These are phyloP conservation scores for Colletotrichum navitas DNA, from an alignment of 2,329 filamentous ascomycete species.

Conservation along the genomic window DNA sequence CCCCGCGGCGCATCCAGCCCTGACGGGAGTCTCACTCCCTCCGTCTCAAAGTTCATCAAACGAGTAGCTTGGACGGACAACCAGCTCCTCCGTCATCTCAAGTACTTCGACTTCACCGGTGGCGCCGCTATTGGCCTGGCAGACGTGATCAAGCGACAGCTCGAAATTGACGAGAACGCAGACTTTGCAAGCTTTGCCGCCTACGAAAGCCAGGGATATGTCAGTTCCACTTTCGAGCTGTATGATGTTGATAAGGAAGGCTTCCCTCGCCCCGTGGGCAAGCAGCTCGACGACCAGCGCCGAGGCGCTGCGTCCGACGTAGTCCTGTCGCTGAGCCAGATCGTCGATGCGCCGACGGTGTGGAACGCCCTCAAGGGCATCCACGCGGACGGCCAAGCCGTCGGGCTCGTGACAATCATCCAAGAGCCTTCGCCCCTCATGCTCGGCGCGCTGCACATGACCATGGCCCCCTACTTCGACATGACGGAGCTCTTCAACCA, in stretches of 20 bases:
- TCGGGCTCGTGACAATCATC: conserved; percentile 70
- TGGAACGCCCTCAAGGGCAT: conserved; percentile 58
- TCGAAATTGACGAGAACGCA: conserved; percentile 50
- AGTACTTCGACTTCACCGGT: conserved; percentile 57
- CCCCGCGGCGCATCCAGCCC: conserved; percentile 3
- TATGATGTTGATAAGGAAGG: conserved; percentile 67
- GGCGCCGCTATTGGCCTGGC: conserved; percentile 55
- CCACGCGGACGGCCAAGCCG: conserved; percentile 55
- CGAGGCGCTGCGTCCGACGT: conserved; percentile 42
- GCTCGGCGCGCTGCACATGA: conserved; percentile 70
- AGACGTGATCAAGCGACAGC: conserved; percentile 50
- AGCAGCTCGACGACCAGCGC: conserved; percentile 26
- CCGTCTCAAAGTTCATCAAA: conserved; percentile 25
- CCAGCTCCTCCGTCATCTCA: conserved; percentile 57
- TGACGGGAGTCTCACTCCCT: conserved; percentile 18
- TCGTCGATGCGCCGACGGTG: conserved; percentile 55
- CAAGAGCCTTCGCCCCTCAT: conserved; percentile 72
- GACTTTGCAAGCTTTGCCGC: conserved; percentile 52
- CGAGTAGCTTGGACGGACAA: conserved; percentile 51
- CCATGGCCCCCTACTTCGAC: conserved; percentile 69
- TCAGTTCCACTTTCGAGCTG: conserved; percentile 67
- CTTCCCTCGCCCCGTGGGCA: conserved; percentile 47
- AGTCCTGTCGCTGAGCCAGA: conserved; percentile 53
- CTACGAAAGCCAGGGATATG: conserved; percentile 55
- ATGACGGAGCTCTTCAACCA: conserved; percentile 71